Conservation (phyloP, 306 rosid species). For the Quercus mongolica region DNA sequence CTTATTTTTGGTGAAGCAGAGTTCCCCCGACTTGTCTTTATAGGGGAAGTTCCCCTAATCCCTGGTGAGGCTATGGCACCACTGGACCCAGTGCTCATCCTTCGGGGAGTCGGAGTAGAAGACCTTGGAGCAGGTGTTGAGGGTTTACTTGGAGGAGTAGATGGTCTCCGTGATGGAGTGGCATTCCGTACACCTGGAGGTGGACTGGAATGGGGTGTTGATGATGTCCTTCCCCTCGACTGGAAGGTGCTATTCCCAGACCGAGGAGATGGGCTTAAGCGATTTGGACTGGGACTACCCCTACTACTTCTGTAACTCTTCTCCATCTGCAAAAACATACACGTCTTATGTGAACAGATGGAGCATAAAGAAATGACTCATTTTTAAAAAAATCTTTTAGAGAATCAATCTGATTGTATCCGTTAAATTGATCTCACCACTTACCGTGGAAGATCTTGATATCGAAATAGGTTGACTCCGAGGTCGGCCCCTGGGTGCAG, state of each 20-base stretch:
- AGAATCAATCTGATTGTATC: conserved; percentile 14
- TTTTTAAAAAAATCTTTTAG: not conserved
- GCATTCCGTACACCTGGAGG: conserved; percentile 48
- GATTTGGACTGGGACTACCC: conserved; percentile 90
- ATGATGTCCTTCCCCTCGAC: conserved; percentile 63
- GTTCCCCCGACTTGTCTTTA: conserved; percentile 61
- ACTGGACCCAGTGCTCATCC: conserved; percentile 66
- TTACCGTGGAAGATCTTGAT: conserved; percentile 82
- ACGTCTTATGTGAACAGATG: conserved; percentile 1
- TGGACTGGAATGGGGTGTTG: conserved; percentile 69
- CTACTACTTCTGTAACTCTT: conserved; percentile 74
- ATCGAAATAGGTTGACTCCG: conserved; percentile 82
- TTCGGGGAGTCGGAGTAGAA: conserved; percentile 58
- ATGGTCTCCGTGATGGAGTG: conserved; percentile 60
- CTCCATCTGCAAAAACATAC: conserved; percentile 59
- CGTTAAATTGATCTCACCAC: conserved; percentile 23
- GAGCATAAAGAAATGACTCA: conserved; percentile 11
- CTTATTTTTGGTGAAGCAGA: conserved; percentile 85
- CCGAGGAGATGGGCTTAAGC: conserved; percentile 77
- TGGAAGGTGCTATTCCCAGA: conserved; percentile 55
- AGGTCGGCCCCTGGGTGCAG: conserved; percentile 66
- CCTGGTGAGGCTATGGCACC: conserved; percentile 43
- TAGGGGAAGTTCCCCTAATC: conserved; percentile 68
- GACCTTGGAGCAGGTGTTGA: conserved; percentile 58
- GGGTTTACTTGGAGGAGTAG: conserved; percentile 78